Conservation (phyloP, 352 stramenopile genomes). For the Globisporangium nunn region DNA sequence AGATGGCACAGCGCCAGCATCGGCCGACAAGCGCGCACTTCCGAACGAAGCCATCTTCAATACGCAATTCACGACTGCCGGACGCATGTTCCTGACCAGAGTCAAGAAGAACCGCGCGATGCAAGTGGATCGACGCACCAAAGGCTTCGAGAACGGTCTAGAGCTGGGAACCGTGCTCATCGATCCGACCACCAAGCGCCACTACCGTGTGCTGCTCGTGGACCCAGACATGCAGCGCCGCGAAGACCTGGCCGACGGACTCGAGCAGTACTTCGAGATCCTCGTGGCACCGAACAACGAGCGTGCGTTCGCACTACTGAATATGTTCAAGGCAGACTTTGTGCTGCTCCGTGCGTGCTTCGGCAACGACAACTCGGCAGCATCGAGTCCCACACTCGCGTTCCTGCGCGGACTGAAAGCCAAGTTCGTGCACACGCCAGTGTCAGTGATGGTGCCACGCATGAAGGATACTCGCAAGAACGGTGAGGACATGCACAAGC, state of each 20-base stretch:
- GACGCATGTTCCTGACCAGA: conserved; percentile 58
- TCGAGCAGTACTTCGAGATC: conserved; percentile 63
- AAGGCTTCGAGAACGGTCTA: conserved; percentile 48
- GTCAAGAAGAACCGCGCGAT: conserved; percentile 74
- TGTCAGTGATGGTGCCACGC: conserved; percentile 35
- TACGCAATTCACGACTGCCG: conserved; percentile 65
- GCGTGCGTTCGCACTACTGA: conserved; percentile 44
- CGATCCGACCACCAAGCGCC: conserved; percentile 42
- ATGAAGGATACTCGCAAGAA: conserved; percentile 9
- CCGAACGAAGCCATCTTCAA: conserved; percentile 78
- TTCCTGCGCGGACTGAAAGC: conserved; percentile 58
- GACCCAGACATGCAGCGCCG: conserved; percentile 55
- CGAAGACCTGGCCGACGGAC: conserved; percentile 51
- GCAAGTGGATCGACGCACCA: conserved; percentile 59
- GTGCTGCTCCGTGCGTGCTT: conserved; percentile 42
- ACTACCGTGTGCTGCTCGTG: conserved; percentile 64
- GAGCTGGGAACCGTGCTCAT: conserved; percentile 37
- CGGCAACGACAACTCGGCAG: conserved; percentile 46
- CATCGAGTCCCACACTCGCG: conserved; percentile 37
- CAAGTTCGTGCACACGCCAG: conserved; percentile 40
- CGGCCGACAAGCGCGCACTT: conserved; percentile 2
- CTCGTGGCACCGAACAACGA: conserved; percentile 60
- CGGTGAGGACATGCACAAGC: conserved; percentile 28
- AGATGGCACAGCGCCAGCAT: not conserved
- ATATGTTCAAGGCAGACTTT: conserved; percentile 63